phyloP scores from a whole-genome alignment of 169 alveolate species.

The Theileria luwenshuni region DNA sequence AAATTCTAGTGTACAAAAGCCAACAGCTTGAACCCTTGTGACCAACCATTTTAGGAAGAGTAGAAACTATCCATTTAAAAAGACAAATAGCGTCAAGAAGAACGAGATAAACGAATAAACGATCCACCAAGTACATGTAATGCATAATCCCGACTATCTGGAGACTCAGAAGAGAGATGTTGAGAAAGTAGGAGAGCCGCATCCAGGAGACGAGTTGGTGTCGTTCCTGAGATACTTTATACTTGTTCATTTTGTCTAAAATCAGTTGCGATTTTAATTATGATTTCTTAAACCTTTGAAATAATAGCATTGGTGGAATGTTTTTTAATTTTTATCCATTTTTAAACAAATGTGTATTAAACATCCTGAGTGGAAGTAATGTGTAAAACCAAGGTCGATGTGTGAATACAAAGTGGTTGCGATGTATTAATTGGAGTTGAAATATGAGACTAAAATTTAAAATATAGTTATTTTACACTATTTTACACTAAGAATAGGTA shows the following conservation, averaged over 20 bases:
- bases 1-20: constrained; percentile 70
- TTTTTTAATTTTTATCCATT: too few species aligned
- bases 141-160: constrained; percentile 74
- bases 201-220: constrained; percentile 69
- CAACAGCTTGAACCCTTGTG: constrained; percentile 78
- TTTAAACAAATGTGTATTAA: too few species aligned
- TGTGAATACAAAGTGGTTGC: too few species aligned
- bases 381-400: too few species aligned
- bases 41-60: constrained; percentile 70
- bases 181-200: constrained; percentile 70
- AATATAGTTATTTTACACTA: too few species aligned
- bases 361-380: too few species aligned
- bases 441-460: too few species aligned
- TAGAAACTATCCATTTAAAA: constrained; percentile 63
- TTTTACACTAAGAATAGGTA: too few species aligned
- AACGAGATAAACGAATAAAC: constrained; percentile 54
- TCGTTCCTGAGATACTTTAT: constrained; percentile 31
- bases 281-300: too few species aligned
- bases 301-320: too few species aligned
- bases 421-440: too few species aligned
- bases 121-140: constrained; percentile 64
- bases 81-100: constrained; percentile 70
- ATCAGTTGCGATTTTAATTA: too few species aligned
- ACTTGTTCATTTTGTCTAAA: not conserved
- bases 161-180: constrained; percentile 50